These are phyloP conservation scores for Lotmaria passim DNA, from an alignment of 208 protist species.

Conservation along the genomic window DNA sequence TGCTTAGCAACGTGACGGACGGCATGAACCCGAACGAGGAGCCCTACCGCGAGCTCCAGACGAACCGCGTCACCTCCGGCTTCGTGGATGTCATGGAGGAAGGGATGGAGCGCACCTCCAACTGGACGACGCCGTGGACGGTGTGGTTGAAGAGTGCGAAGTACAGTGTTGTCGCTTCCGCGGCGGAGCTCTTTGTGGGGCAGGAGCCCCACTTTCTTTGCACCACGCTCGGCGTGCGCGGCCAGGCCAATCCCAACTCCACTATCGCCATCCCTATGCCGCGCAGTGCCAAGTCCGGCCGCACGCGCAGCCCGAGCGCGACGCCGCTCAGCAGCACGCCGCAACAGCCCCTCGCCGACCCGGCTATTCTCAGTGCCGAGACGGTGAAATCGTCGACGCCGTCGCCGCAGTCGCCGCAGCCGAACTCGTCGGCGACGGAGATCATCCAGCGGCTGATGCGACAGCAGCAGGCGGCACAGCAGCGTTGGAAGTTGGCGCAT, in stretches of 20 bases:
- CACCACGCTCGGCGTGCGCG: constrained; percentile 45
- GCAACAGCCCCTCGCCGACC: constrained; percentile 61
- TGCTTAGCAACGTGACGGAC: constrained; percentile 74
- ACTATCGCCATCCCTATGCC: constrained; percentile 87
- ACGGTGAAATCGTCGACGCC: constrained; percentile 42
- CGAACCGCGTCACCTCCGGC: constrained; percentile 44
- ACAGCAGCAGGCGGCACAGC: constrained; percentile 42
- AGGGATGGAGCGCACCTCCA: constrained; percentile 41
- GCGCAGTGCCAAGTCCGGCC: constrained; percentile 72
- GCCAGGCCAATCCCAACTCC: constrained; percentile 30
- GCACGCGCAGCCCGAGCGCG: constrained; percentile 57
- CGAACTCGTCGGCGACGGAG: constrained; percentile 30
- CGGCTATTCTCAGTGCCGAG: constrained; percentile 81
- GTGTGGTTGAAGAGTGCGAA: constrained; percentile 80
- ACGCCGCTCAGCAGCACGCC: constrained; percentile 31
- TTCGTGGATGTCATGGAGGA: constrained; percentile 82
- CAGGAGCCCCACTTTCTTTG: constrained; percentile 50
- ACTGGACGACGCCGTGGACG: constrained; percentile 52
- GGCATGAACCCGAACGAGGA: constrained; percentile 40
- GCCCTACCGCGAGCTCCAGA: constrained; percentile 53
- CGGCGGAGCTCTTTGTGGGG: constrained; percentile 42
- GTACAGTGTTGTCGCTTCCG: constrained; percentile 43
- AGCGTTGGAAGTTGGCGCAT: constrained; percentile 57
- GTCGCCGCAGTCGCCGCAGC: constrained; percentile 26
- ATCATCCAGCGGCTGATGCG: constrained; percentile 43